phyloP scores from a whole-genome alignment of 495 filamentous ascomycete species.

The Penicillium atrosanguineum region DNA sequence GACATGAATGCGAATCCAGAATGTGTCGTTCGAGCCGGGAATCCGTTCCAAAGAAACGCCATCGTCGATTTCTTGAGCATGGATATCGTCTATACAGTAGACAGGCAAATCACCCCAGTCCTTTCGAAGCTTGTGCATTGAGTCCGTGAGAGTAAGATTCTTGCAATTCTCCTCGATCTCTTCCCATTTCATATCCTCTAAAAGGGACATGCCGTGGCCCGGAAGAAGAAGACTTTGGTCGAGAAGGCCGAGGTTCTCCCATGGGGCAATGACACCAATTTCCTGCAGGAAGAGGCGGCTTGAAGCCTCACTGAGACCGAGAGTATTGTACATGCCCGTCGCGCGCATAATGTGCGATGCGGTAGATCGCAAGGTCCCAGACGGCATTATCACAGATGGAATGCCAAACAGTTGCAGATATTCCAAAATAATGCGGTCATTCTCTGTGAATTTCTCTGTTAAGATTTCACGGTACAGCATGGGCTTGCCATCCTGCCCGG shows the following conservation, averaged over 20 bases:
- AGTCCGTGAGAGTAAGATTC: constrained; percentile 33
- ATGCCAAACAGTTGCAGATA: constrained; percentile 64
- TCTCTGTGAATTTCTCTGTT: constrained; percentile 32
- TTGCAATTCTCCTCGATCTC: constrained; percentile 27
- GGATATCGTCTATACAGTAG: constrained; percentile 77
- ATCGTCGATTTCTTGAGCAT: constrained; percentile 82
- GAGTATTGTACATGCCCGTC: constrained; percentile 63
- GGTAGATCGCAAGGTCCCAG: constrained; percentile 54
- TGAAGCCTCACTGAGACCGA: constrained; percentile 50
- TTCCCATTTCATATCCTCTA: constrained; percentile 33
- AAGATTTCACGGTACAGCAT: constrained; percentile 41
- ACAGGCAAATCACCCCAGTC: constrained; percentile 70
- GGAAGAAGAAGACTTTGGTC: constrained; percentile 62
- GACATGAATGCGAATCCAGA: constrained; percentile 86
- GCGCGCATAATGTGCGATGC: constrained; percentile 72
- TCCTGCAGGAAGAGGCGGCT: constrained; percentile 79
- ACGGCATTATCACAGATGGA: constrained; percentile 49
- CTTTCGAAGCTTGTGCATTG: constrained; percentile 59
- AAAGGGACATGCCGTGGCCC: constrained; percentile 38
- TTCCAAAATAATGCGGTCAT: constrained; percentile 59
- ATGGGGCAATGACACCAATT: constrained; percentile 75
- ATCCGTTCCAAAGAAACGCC: constrained; percentile 76
- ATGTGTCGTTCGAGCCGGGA: constrained; percentile 48
- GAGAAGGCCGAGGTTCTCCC: constrained; percentile 71
- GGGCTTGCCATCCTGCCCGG: constrained; percentile 29